phyloP scores from a whole-genome alignment of 192 early-diverging fungal genomes.

The Rhizophagus sp. region DNA sequence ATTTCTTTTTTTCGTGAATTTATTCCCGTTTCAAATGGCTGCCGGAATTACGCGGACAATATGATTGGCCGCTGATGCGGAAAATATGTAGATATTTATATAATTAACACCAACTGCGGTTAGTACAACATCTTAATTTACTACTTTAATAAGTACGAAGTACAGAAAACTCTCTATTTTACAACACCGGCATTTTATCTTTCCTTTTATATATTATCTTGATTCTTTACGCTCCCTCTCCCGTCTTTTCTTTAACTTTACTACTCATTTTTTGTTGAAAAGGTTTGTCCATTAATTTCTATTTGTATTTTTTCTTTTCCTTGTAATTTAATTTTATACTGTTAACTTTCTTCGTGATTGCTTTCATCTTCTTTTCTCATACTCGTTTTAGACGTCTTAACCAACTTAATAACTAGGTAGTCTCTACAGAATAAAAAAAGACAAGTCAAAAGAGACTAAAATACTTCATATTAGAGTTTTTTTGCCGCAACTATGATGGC shows the following conservation, averaged over 20 bases:
- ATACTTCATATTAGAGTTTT: neutral
- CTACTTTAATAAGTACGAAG: neutral
- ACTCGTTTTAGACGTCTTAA: neutral
- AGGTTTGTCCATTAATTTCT: neutral
- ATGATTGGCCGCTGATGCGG: too few species aligned
- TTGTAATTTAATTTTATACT: neutral
- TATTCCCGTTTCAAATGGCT: too few species aligned
- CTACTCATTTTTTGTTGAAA: neutral
- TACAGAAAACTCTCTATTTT: neutral
- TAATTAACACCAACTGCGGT: too few species aligned
- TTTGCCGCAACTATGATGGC: constrained; percentile 20
- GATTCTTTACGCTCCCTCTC: neutral
- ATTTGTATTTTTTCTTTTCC: neutral
- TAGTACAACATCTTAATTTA: neutral
- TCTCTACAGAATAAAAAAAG: neutral
- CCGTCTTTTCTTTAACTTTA: neutral
- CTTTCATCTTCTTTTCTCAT: neutral
- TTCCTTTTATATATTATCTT: neutral
- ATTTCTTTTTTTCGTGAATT: too few species aligned
- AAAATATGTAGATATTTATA: too few species aligned
- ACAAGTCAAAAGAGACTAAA: neutral
- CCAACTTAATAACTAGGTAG: neutral
- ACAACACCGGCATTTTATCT: neutral
- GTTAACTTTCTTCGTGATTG: neutral
- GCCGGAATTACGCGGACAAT: too few species aligned